A percentile compares a stretch with the other conserved stretches of the same genome.
phyloP scores from a whole-genome alignment of 2,329 filamentous ascomycete genomes.

The Fusarium sp. region DNA sequence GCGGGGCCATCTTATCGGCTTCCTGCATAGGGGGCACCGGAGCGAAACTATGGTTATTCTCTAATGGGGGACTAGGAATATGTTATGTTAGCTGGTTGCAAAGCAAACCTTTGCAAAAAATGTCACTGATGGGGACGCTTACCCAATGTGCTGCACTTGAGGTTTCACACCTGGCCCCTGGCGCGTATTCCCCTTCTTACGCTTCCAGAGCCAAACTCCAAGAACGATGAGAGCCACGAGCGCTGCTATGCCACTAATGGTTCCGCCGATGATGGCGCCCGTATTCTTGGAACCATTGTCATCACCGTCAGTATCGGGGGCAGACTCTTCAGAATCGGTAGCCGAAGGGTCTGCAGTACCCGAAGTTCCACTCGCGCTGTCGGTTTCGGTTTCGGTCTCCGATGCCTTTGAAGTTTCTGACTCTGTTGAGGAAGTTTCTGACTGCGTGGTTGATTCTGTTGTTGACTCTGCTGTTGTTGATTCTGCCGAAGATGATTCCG shows the following conservation, averaged over 20 bases:
- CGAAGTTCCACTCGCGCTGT: conserved; percentile 30
- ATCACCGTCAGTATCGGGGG: conserved; percentile 46
- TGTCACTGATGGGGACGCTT: conserved; percentile 31
- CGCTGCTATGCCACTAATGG: conserved; percentile 63
- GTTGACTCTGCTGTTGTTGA: conserved; percentile 9
- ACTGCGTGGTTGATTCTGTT: conserved; percentile 9
- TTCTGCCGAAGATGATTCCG: conserved; percentile 25
- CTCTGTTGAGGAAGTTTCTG: conserved; percentile 27
- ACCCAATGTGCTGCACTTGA: conserved; percentile 59
- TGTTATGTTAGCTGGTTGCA: conserved; percentile 32
- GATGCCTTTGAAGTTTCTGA: conserved; percentile 27
- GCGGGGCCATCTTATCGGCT: conserved; percentile 39
- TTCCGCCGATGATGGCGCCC: conserved; percentile 67
- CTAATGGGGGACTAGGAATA: conserved; percentile 47
- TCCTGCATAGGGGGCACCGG: conserved; percentile 49
- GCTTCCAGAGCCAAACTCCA: conserved; percentile 59
- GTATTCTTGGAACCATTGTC: conserved; percentile 52
- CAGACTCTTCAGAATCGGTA: conserved; percentile 32
- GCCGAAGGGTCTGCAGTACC: conserved; percentile 38
- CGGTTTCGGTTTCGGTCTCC: conserved; percentile 26
- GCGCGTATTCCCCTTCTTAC: conserved; percentile 57
- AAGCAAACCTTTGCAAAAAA: not conserved
- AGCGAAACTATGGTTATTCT: conserved; percentile 44
- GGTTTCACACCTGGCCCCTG: conserved; percentile 56
- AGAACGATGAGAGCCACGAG: conserved; percentile 59